A percentile compares a stretch with the other conserved stretches of the same genome.
Conservation (phyloP, 2,329 filamentous ascomycete species). For the Nannizziopsis barbatae region DNA sequence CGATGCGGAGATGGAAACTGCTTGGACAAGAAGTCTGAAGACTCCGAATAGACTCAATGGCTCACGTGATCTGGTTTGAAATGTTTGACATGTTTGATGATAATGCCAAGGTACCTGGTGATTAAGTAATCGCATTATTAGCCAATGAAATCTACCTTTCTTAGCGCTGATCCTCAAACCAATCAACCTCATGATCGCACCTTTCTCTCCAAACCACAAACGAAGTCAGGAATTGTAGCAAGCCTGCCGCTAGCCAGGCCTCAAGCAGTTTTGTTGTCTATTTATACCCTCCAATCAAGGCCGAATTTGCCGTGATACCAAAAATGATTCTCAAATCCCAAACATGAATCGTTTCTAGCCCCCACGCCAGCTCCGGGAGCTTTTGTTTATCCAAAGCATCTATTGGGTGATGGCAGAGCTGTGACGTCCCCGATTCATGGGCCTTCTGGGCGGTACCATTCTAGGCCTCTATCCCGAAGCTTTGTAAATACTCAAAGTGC, state of each 20-base stretch:
- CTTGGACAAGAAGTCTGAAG: neutral
- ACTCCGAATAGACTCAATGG: neutral
- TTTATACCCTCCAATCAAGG: constrained; percentile 8
- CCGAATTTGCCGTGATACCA: neutral
- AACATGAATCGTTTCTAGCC: constrained; percentile 7
- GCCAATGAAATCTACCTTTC: neutral
- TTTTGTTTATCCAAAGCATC: neutral
- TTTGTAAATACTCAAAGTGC: neutral
- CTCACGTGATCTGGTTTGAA: too few species aligned
- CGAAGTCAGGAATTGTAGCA: neutral
- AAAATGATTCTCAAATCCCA: neutral
- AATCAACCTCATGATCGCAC: neutral
- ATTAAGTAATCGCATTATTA: neutral
- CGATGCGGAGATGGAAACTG: constrained; percentile 12
- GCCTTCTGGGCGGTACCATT: neutral
- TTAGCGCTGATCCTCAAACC: neutral
- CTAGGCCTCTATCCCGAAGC: constrained; percentile 2
- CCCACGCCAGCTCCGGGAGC: constrained; percentile 4
- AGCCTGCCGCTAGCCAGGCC: neutral
- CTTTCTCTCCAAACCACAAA: too few species aligned
- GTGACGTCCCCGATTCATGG: neutral
- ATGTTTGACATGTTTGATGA: neutral
- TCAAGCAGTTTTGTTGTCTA: neutral
- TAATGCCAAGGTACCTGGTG: neutral
- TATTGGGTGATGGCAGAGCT: neutral